These are phyloP conservation scores for Mycena galopus DNA, from an alignment of 768 basidiomycete species.

Conservation along the genomic window DNA sequence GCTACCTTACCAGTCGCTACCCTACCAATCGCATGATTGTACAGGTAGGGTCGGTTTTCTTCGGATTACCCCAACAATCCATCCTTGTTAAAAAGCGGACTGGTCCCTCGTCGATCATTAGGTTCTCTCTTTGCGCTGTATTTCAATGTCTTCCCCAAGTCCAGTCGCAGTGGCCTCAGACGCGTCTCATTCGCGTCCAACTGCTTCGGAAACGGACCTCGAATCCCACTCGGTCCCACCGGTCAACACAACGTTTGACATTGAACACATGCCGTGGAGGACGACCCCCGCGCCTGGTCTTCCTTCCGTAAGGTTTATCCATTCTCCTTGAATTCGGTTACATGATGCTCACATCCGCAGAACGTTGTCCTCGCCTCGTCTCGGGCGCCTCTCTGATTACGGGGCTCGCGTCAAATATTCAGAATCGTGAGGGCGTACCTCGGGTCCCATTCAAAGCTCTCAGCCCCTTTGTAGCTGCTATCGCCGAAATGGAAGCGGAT, in stretches of 20 bases:
- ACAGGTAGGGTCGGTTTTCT: constrained; percentile 32
- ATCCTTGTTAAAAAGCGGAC: background rate
- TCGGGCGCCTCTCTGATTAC: constrained; percentile 69
- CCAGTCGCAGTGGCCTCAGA: background rate
- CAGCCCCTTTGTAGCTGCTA: constrained; percentile 63
- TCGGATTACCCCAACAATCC: constrained; percentile 16
- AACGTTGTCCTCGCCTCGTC: constrained; percentile 61
- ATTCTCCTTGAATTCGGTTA: background rate
- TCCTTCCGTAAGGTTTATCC: constrained; percentile 63
- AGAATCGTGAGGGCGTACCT: constrained; percentile 64
- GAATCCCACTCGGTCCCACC: background rate
- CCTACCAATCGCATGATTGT: no score
- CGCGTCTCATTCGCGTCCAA: background rate
- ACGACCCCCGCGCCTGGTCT: constrained; percentile 77
- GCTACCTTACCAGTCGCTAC: no score
- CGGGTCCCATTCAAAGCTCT: background rate
- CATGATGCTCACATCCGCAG: constrained; percentile 40
- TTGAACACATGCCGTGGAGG: constrained; percentile 66
- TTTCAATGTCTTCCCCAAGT: constrained; percentile 13
- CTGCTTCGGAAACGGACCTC: background rate
- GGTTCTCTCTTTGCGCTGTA: background rate
- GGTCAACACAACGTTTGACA: constrained; percentile 48
- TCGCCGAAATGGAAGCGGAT: constrained; percentile 68
- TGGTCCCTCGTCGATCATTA: background rate
- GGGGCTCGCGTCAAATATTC: constrained; percentile 70